Evolutionary conservation across 176 grass and related monocot genomes (phyloP).

Genomic region (Alloteropsis semialata): DNA sequence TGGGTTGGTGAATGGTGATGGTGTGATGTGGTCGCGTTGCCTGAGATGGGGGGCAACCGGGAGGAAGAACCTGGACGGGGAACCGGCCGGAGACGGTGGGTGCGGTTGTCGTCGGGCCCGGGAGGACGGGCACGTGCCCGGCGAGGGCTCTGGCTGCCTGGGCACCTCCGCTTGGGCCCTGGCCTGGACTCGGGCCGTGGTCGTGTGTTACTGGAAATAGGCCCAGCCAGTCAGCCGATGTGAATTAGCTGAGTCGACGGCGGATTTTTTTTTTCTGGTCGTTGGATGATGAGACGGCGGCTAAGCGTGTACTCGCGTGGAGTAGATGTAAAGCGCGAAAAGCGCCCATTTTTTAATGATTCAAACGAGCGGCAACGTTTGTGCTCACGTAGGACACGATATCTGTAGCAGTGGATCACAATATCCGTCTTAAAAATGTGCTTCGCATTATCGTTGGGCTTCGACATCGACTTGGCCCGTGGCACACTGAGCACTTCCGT

Average conservation of each 20-base stretch:
- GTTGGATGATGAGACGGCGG: not conserved
- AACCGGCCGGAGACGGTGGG: constrained; percentile 28
- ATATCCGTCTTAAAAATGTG: not conserved
- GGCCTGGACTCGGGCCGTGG: not conserved
- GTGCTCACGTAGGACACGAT: not conserved
- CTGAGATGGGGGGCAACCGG: constrained; percentile 10
- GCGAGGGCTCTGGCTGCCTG: not conserved
- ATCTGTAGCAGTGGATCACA: not conserved
- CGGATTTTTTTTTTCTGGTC: not conserved
- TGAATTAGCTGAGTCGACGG: not conserved
- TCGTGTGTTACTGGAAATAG: not conserved
- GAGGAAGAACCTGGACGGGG: constrained; percentile 62
- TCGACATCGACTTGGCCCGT: not conserved
- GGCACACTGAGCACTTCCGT: not conserved
- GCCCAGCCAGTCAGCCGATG: not conserved
- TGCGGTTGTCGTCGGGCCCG: not conserved
- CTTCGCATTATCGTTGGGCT: not conserved
- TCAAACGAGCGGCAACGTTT: not conserved
- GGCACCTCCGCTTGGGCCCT: not conserved
- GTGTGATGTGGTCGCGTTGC: not conserved
- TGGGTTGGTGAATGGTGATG: not conserved
- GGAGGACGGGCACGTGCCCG: constrained; percentile 2
- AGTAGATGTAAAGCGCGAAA: not conserved
- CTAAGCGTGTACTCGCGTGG: too few relatives aligned
- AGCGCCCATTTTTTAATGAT: not conserved